Conservation (phyloP, 1,139 yeast species). For the Pichia sp. region DNA sequence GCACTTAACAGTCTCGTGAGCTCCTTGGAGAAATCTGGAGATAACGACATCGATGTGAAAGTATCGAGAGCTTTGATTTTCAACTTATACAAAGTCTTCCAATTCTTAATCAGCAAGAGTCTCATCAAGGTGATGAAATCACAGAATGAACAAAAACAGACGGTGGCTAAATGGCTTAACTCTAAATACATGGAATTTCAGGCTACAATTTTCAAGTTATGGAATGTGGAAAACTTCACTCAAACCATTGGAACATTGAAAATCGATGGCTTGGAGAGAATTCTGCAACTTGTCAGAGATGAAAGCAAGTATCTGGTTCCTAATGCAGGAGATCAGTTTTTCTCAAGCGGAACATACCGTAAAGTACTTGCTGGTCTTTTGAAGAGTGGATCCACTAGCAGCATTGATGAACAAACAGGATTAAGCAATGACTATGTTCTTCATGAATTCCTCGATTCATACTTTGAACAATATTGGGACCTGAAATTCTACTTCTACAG, state of each 20-base stretch:
- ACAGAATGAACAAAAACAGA: slow-evolving; percentile 37
- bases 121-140: slow-evolving; percentile 26
- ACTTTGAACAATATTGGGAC: slow-evolving; percentile 53
- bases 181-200: slow-evolving; percentile 56
- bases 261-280: slow-evolving; percentile 56
- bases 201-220: slow-evolving; percentile 33
- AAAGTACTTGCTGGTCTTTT: slow-evolving; percentile 40
- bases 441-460: slow-evolving; percentile 51
- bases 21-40: slow-evolving; percentile 22
- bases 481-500: slow-evolving; percentile 58
- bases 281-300: slow-evolving; percentile 52
- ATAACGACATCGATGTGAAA: not conserved
- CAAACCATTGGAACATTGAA: slow-evolving; percentile 37
- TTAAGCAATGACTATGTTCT: slow-evolving; percentile 47
- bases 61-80: slow-evolving; percentile 45
- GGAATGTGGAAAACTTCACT: slow-evolving; percentile 27
- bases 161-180: slow-evolving; percentile 56
- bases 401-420: slow-evolving; percentile 35
- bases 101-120: slow-evolving; percentile 34
- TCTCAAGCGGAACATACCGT: slow-evolving; percentile 53
- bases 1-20: slow-evolving; percentile 30
- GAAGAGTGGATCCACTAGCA: slow-evolving; percentile 32
- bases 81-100: slow-evolving; percentile 50
- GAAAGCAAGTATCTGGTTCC: slow-evolving; percentile 53
- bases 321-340: slow-evolving; percentile 45